Evolutionary conservation across 495 filamentous ascomycete species (phyloP), one percentile per base, ranked within the genome.

Genomic region (Clohesyomyces aquaticus): DNA sequence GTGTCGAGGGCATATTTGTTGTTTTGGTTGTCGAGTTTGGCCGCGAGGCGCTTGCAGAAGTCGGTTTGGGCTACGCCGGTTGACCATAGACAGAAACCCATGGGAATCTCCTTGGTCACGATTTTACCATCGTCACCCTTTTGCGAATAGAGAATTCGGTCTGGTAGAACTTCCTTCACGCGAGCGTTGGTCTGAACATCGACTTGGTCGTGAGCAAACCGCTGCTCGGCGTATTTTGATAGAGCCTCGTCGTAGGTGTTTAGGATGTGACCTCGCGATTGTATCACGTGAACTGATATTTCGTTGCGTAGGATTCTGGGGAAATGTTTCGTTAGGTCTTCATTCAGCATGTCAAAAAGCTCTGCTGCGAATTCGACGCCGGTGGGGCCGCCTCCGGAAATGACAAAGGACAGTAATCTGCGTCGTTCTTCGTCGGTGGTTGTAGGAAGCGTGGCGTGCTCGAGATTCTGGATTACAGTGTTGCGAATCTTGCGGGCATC

Each of bases 191-290:
- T 96, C 59, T 96, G 80, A 6, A 99, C 87, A 27, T 93, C 89
- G 55, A 99, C 88, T 66, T 90, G 84, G 72, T 98, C 94, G 66
- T 92, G 91, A 29, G 88, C 83, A 70, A 99, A 98, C 26, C 88
- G 89, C 68, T 88, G 80, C 77, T 99, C 95, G 56, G 95, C 95
- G 72, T 91, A 99, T 71, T 86, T 86, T 21, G 91, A 96, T 1
- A 99, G 81, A 0, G 91, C 87, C 75, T 98, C 95, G 68, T 99
- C 95, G 72, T 99, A 99, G 3, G 95, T 99, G 76, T 99, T 99
- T 21, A 99, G 79, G 60, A 99, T 99, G 70, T 99, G 93, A 35
- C 84, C 86, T 45, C 95, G 83, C 70, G 89, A 93, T 69, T 99
- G 95, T 59, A 99, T 95, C 41, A 99, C 81, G 73, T 99, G 95